Evolutionary conservation across 83 land plant species (phyloP), one percentile per base, ranked within the genome.

Genomic region (Thuja plicata): DNA sequence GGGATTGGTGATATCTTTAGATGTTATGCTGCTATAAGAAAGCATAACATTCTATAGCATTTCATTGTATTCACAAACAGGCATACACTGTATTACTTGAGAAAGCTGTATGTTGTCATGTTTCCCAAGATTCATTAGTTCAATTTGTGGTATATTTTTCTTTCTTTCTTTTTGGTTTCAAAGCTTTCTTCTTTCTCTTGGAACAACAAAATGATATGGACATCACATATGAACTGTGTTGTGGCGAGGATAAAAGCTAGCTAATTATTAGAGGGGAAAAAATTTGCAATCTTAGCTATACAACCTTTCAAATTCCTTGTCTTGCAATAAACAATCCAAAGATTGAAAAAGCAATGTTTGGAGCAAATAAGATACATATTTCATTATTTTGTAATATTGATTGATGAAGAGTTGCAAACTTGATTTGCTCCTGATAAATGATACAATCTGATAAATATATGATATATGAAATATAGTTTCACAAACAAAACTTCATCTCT

Each of bases 41-140:
- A 38, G 48, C 45, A 43, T 27, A 81, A 17, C 32, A 24, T 81
- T 45, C 43, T 81, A 81, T 41, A 81, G 50, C 11, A 41, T 81
- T 81, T 41, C 32, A 43, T 43, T 81, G 84, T 41, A 27, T 81
- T 41, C 46, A 81, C 43, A n/a, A 81, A 27, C n/a, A 13, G 84
- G 30, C 43, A 81, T 27, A 45, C 32, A 81, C 41, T 43, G 43
- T 81, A 81, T 81, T 81, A 81, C n/a, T 81, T 81, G 50, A 80
- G 46, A 45, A 80, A 21, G 84, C 41, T 41, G 84, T 45, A 41
- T 80, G 84, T 16, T 27, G n/a, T 45, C 12, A 80, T 80, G 48
- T 41, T 15, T 45, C 84, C 50, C 46, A 41, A 41, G n/a, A 41
- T 21, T 80, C 84, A 80, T 0, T 21, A 6, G 84, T 80, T 80